Conservation (phyloP, 192 early-diverging fungal species). For the Haplosporangium gracile region DNA sequence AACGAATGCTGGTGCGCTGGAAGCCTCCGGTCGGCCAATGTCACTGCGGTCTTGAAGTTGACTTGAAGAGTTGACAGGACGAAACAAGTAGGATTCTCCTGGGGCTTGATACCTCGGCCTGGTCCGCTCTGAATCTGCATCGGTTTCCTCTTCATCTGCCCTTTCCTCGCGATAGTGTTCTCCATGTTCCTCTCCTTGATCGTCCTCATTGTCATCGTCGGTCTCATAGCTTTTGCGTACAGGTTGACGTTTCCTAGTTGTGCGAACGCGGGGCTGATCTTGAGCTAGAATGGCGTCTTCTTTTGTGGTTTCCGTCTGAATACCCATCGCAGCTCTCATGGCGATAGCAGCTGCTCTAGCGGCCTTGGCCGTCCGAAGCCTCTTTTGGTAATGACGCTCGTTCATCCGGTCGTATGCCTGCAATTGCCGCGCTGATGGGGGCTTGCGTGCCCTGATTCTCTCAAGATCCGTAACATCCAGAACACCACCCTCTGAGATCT, state of each 20-base stretch:
- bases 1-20: not conserved
- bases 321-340: not conserved
- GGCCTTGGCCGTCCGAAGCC: not conserved
- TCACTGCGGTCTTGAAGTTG: not conserved
- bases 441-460: not conserved
- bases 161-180: not conserved
- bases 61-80: not conserved
- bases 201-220: not conserved
- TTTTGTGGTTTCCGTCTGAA: not conserved
- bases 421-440: not conserved
- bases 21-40: constrained; percentile 13
- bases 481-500: not conserved
- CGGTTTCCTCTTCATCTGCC: not conserved
- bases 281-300: not conserved
- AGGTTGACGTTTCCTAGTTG: not conserved
- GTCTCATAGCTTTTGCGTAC: not conserved
- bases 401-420: not conserved
- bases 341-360: not conserved
- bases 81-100: constrained; percentile 5
- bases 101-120: not conserved
- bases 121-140: not conserved
- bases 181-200: constrained; percentile 6
- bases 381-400: not conserved
- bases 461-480: constrained; percentile 24
- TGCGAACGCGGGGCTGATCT: not conserved